phyloP scores from a whole-genome alignment of 2,329 filamentous ascomycete species.

The Diaporthe sp. region DNA sequence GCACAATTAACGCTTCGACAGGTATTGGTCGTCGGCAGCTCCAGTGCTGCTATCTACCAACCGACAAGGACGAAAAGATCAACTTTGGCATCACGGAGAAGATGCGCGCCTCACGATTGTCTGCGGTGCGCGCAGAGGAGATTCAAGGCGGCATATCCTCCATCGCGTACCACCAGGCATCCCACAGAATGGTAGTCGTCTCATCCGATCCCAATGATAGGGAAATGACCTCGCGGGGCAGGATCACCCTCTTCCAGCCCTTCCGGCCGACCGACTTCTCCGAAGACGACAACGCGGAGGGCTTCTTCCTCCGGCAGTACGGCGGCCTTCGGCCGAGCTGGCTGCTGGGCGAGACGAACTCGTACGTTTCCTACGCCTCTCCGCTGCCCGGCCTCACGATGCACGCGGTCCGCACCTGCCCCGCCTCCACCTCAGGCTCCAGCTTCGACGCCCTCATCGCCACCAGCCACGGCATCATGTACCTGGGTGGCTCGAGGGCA shows the following conservation, averaged over 20 bases:
- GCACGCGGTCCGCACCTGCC: slow-evolving; percentile 53
- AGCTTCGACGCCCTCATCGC: slow-evolving; percentile 60
- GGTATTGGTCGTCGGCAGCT: slow-evolving; percentile 52
- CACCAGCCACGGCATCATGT: slow-evolving; percentile 60
- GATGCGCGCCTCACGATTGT: slow-evolving; percentile 9
- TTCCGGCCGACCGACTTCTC: slow-evolving; percentile 45
- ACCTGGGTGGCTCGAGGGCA: slow-evolving; percentile 48
- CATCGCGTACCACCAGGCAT: slow-evolving; percentile 60
- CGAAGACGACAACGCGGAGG: slow-evolving; percentile 35
- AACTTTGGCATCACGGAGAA: slow-evolving; percentile 15
- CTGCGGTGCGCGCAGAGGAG: slow-evolving; percentile 36
- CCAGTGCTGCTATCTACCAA: slow-evolving; percentile 56
- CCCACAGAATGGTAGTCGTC: slow-evolving; percentile 57
- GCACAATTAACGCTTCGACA: slow-evolving; percentile 40
- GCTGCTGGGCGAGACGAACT: slow-evolving; percentile 51
- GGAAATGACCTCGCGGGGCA: slow-evolving; percentile 59
- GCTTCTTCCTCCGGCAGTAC: slow-evolving; percentile 43
- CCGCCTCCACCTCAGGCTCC: slow-evolving; percentile 56
- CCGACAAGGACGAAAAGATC: slow-evolving; percentile 56
- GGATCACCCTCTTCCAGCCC: slow-evolving; percentile 58
- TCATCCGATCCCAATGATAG: slow-evolving; percentile 52
- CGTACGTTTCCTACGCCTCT: slow-evolving; percentile 42
- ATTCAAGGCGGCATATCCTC: slow-evolving; percentile 57
- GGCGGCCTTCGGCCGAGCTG: slow-evolving; percentile 48
- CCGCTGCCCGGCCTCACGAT: slow-evolving; percentile 36